Percentiles rank a stretch among this genome's conserved stretches.
phyloP scores from a whole-genome alignment of 1,284 basidiomycete genomes.

The Cutaneotrichosporon curvatum region DNA sequence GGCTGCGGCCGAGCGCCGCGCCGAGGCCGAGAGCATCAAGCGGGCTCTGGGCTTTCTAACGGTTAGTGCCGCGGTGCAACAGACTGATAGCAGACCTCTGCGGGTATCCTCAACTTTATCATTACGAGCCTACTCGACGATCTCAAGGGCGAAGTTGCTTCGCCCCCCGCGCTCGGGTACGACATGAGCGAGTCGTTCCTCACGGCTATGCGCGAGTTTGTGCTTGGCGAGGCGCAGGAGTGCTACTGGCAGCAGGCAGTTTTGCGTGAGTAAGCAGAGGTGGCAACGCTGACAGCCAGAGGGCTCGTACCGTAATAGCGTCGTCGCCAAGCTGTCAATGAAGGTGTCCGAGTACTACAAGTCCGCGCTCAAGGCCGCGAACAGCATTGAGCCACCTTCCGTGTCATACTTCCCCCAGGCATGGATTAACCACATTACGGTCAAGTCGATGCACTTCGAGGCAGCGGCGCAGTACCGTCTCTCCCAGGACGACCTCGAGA shows the following conservation, averaged over 20 bases:
- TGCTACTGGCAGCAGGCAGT: constrained; percentile 93
- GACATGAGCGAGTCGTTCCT: constrained; percentile 64
- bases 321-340: constrained; percentile 78
- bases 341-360: constrained; percentile 66
- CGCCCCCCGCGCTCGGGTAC: constrained; percentile 37
- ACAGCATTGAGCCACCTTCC: constrained; percentile 49
- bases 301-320: constrained; percentile 70
- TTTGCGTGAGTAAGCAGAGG: constrained; percentile 53
- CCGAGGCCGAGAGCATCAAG: constrained; percentile 63
- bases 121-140: constrained; percentile 55
- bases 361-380: constrained; percentile 53
- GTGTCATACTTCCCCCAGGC: constrained; percentile 52
- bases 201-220: constrained; percentile 62
- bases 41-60: constrained; percentile 64
- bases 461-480: constrained; percentile 86
- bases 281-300: constrained; percentile 37
- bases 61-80: constrained; percentile 48
- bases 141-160: constrained; percentile 51
- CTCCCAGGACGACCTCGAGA: constrained; percentile 82
- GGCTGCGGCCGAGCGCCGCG: constrained; percentile 54
- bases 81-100: constrained; percentile 55
- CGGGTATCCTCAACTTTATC: constrained; percentile 66
- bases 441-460: constrained; percentile 78
- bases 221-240: constrained; percentile 93
- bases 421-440: constrained; percentile 74